Evolutionary conservation across 2,329 filamentous ascomycete genomes (phyloP), one percentile per base, ranked within the genome.

Genomic region (Acephala macrosclerotiorum): DNA sequence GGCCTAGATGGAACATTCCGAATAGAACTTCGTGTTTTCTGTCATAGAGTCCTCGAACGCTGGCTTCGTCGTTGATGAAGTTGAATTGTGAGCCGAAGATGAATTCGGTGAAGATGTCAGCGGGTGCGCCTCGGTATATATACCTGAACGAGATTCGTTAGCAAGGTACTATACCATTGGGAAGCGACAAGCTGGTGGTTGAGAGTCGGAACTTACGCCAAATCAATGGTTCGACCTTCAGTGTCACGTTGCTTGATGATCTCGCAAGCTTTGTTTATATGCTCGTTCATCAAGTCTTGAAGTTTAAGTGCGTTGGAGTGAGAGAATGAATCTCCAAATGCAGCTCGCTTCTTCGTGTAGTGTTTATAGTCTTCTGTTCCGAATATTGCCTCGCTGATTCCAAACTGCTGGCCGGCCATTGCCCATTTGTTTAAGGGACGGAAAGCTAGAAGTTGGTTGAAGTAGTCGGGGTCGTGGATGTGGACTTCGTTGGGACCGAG

Each of bases 351-450:
- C 38, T 47, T 59, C 18, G 57, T 59, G 20, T 47, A 59, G 14
- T 59, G 57, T 33, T 59, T 59, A 29, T 59, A 59, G 38, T 59
- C 57, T 33, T 59, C 57, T 4, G 57, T 59, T 6, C 57, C 57
- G 40, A 59, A 59, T 12, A 59, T 7, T 29, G 57, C 40, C 20
- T 59, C 57, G 40, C 57, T 59, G 38, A 59, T 59, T 4, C 57
- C 57, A 33, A 59, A 59, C 20, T 47, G 38, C 36, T 59, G 38
- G 12, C 26, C 57, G 4, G 20, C 33, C 57, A 59, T 59, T 45
- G 57, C 57, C 57, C 57, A 59, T n/a, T 59, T 59, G 36, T 59
- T 59, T 7, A 59, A 40, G 47, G 40, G 40, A 16, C 40, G 58
- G 20, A 51, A 60, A 35, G 25, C 16, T 20, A 60, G 22, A 9